Conservation (phyloP, 345 rosid genomes). For the Crucihimalaya himalaica region DNA sequence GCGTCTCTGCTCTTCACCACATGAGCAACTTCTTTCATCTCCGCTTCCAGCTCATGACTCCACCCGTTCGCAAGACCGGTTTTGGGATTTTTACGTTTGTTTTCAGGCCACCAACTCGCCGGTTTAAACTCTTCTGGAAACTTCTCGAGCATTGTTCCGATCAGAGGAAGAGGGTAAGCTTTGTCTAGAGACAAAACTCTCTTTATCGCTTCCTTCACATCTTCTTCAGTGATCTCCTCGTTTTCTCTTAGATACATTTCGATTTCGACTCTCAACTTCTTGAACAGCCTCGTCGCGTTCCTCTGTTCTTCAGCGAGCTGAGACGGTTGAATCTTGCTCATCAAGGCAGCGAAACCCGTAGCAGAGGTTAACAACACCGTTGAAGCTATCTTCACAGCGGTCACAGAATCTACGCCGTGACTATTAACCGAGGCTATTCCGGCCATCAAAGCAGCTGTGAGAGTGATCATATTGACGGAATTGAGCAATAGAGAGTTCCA, state of each 20-base stretch:
- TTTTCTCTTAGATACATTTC: slow-evolving; percentile 32
- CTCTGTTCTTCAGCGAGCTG: slow-evolving; percentile 65
- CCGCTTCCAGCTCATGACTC: slow-evolving; percentile 42
- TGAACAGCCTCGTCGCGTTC: slow-evolving; percentile 48
- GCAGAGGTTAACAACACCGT: slow-evolving; percentile 49
- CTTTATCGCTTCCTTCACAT: slow-evolving; percentile 45
- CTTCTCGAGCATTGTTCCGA: slow-evolving; percentile 46
- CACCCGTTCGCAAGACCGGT: slow-evolving; percentile 29
- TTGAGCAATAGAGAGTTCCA: slow-evolving; percentile 68
- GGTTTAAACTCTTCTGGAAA: slow-evolving; percentile 39
- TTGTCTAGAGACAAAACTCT: slow-evolving; percentile 47
- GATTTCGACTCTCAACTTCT: slow-evolving; percentile 40
- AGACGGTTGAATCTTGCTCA: slow-evolving; percentile 65
- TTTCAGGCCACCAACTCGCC: slow-evolving; percentile 49
- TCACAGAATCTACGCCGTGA: slow-evolving; percentile 34
- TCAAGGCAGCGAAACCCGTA: slow-evolving; percentile 44
- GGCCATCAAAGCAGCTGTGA: slow-evolving; percentile 58
- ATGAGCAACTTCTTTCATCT: slow-evolving; percentile 44
- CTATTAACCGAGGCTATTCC: slow-evolving; percentile 47
- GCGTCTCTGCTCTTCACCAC: slow-evolving; percentile 50
- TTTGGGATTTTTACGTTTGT: not conserved
- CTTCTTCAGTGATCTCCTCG: slow-evolving; percentile 17
- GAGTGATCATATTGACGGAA: slow-evolving; percentile 70
- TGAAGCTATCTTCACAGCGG: slow-evolving; percentile 51
- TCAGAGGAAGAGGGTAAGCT: slow-evolving; percentile 52